Base-by-base conservation (phyloP, 495 filamentous ascomycete species). In the Penicillium maclennaniae region DNA sequence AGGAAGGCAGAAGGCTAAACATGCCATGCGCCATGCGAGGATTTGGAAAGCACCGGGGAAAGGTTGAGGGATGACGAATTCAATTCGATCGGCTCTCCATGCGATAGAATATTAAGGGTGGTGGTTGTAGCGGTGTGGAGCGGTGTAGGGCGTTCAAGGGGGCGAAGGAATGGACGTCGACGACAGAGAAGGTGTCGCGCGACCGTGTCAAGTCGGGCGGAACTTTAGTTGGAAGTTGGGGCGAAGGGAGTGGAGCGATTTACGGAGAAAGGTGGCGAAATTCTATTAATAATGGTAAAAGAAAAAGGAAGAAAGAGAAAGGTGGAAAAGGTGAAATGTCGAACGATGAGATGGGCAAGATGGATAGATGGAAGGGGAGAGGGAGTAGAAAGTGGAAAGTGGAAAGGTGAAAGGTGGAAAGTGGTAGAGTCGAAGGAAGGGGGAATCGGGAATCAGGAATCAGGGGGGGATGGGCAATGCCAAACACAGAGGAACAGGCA, bases 11-110 rank as follows among this genome's bases (percentile, higher is more conserved):
- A 34, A 79, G 66, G 46, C 76, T 71, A 69, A 80, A 82, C 81
- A 84, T 83, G 78, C 78, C 77, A 80, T 78, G 73, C 67, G 78
- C 78, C 77, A 80, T 78, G 73, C 67, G 73, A 78, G 50, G 57
- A n/a, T 57, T 39, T 52, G 38, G 45, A 56, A 49, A n/a, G n/a
- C n/a, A 28, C 49, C 44, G 55, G 49, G 36, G 45, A 37, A 34
- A 34, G 50, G 41, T 46, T 44, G n/a, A 28, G 55, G 45, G 34
- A 28, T 25, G 31, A 41, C 26, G 26, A 42, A 31, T 27, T 39
- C 17, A 36, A 51, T 39, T 39, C 16, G 47, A 48, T 43, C 42
- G 44, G 36, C 19, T 41, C 5, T 34, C 31, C 31, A 34, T 34
- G 31, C 51, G 47, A 25, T 28, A 44, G 38, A 45, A 38, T 52